Evolutionary conservation across 2,329 filamentous ascomycete species (phyloP), one percentile per base, ranked within the genome.

Genomic region (Penicillium sp.): DNA sequence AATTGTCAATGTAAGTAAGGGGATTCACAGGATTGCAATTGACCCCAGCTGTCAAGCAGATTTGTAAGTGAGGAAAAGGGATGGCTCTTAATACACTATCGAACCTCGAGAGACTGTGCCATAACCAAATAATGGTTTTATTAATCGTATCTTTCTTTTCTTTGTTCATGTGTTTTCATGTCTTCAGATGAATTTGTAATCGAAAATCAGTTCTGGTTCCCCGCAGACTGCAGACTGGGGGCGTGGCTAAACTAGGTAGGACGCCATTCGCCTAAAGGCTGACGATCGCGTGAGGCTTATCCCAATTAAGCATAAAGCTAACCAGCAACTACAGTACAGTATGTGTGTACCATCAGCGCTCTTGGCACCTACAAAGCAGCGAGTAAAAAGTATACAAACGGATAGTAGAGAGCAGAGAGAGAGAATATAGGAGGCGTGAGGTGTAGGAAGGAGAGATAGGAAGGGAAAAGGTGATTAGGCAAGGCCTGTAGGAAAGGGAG

Each of bases 221-320:
- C 24, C 15, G 7, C 24, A 30, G 40, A 42, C 35, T 37, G 2
- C 24, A 30, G 19, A 50, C 28, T 22, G 17, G 28, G 30, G 17
- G 28, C 30, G 28, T 22, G 30, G 28, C 28, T 35, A 8, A 22
- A 33, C 28, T 8, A 12, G 5, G 2, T 6, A 15, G 4, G 28
- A 15, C 49, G 12, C 49, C 44, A 47, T 47, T 47, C 44, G 24
- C 26, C 24, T 24, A 5, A 47, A n/a, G 44, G 44, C 44, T 35
- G 28, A 35, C 26, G 28, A 22, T 17, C 9, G 17, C n/a, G 10
- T 6, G 12, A 51, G 28, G 30, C 49, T 51, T 51, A 35, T 24
- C 49, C 49, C 3, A 35, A 51, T 33, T 51, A 51, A 51, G 49
- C 49, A 51, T 24, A 13, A 35, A 22, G 26, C n/a, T 51, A 19